Conservation (phyloP, 306 rosid species). For the Rubus idaeus region DNA sequence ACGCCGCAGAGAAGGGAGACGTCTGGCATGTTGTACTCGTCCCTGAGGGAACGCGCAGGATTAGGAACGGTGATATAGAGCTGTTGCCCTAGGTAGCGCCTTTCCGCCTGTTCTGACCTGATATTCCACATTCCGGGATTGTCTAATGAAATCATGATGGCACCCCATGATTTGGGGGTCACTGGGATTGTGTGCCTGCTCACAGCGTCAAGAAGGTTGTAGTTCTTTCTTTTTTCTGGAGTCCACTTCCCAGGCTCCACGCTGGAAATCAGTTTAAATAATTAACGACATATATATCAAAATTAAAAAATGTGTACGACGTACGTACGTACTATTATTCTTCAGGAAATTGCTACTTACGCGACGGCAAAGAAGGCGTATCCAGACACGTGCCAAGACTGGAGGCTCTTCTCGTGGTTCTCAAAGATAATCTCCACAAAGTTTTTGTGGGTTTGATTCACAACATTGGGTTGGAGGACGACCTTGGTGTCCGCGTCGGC, state of each 20-base stretch:
- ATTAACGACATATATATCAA: no score
- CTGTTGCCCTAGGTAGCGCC: conserved; percentile 64
- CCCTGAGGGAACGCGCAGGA: conserved; percentile 49
- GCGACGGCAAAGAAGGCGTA: conserved; percentile 65
- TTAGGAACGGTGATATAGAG: conserved; percentile 51
- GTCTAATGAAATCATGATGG: conserved; percentile 56
- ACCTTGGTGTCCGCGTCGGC: background rate
- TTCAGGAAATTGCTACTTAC: conserved; percentile 38
- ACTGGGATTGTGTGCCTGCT: conserved; percentile 77
- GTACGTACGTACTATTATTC: no score
- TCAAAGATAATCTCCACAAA: conserved; percentile 76
- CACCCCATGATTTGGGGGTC: conserved; percentile 71
- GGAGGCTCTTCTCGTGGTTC: conserved; percentile 71
- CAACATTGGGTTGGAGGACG: conserved; percentile 36
- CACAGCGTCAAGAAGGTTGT: conserved; percentile 71
- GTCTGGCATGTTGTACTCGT: conserved; percentile 61
- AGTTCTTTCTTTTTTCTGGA: conserved; percentile 51
- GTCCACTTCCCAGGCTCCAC: conserved; percentile 77
- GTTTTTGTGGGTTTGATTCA: conserved; percentile 36
- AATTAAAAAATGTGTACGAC: no score
- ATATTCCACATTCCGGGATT: conserved; percentile 68
- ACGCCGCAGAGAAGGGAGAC: conserved; percentile 41
- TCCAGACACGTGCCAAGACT: conserved; percentile 66
- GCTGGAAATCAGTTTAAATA: conserved; percentile 19
- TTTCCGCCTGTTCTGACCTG: conserved; percentile 58